Evolutionary conservation across 192 early-diverging fungal species (phyloP).

Genomic region (Obelidium mucronatum): DNA sequence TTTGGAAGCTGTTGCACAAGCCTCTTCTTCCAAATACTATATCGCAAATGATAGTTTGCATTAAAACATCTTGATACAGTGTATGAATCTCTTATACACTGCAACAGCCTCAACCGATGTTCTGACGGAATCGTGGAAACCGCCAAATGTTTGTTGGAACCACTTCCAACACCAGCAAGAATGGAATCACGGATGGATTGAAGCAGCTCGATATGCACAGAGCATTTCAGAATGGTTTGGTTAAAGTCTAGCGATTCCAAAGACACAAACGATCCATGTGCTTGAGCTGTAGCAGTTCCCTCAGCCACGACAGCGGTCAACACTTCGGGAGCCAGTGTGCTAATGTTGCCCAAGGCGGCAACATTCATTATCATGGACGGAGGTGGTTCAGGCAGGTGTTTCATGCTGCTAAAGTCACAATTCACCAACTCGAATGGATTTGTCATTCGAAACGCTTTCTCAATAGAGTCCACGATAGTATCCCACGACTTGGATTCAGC

Average conservation of each 20-base stretch:
- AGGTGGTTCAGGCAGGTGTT: conserved; percentile 15
- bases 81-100: conserved; percentile 65
- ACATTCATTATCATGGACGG: conserved; percentile 28
- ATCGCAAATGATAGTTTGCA: conserved; percentile 74
- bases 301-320: conserved; percentile 31
- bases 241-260: conserved; percentile 61
- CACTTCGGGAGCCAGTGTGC: conserved; percentile 3
- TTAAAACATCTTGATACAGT: conserved; percentile 86
- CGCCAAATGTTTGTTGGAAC: conserved; percentile 19
- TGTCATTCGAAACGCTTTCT: conserved; percentile 51
- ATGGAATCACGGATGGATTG: conserved; percentile 47
- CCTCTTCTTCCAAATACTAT: conserved; percentile 80
- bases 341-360: conserved; percentile 10
- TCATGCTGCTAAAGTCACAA: conserved; percentile 46
- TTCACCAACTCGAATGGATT: conserved; percentile 57
- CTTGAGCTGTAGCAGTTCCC: conserved; percentile 42
- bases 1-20: conserved; percentile 92
- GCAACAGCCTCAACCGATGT: conserved; percentile 43
- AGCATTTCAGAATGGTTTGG: conserved; percentile 61
- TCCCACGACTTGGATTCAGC: conserved; percentile 35
- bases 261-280: conserved; percentile 36
- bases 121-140: conserved; percentile 42
- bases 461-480: conserved; percentile 47
- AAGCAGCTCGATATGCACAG: conserved; percentile 60
- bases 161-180: background rate